Conservation (phyloP, 106 monocot genomes). For the Apostasia ramifera region DNA sequence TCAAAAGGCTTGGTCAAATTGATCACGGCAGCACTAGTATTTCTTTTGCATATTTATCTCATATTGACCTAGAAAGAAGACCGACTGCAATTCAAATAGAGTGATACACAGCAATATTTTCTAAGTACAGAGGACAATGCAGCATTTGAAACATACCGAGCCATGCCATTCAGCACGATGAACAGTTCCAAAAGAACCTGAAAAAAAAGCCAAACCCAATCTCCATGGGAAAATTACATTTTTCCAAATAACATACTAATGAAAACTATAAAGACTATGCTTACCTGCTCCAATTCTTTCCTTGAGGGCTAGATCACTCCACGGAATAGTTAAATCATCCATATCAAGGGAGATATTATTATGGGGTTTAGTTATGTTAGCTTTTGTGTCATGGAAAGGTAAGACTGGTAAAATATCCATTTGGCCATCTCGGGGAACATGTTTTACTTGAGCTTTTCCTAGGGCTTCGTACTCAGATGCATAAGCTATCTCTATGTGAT, state of each 20-base stretch:
- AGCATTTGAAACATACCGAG: conserved; percentile 51
- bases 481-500: conserved; percentile 13
- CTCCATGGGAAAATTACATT: not conserved
- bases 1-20: no score
- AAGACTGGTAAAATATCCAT: conserved; percentile 19
- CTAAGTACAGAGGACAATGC: no score
- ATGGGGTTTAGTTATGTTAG: conserved; percentile 33
- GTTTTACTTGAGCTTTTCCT: conserved; percentile 22
- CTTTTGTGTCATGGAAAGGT: conserved; percentile 24
- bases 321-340: conserved; percentile 83
- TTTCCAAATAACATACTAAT: not conserved
- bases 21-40: no score
- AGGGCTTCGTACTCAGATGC: conserved; percentile 15
- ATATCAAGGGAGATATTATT: conserved; percentile 31
- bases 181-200: conserved; percentile 99
- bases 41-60: no score
- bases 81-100: no score
- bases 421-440: conserved; percentile 22
- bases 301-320: conserved; percentile 75
- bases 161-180: conserved; percentile 99
- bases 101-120: no score
- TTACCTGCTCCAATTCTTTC: conserved; percentile 97
- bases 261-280: not conserved
- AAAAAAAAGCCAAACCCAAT: conserved; percentile 10
- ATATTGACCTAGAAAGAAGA: no score